A percentile compares a stretch with the other conserved stretches of the same genome.
These are phyloP conservation scores for Penicillium sp. DNA, from an alignment of 2,329 filamentous ascomycete species.

Conservation along the genomic window DNA sequence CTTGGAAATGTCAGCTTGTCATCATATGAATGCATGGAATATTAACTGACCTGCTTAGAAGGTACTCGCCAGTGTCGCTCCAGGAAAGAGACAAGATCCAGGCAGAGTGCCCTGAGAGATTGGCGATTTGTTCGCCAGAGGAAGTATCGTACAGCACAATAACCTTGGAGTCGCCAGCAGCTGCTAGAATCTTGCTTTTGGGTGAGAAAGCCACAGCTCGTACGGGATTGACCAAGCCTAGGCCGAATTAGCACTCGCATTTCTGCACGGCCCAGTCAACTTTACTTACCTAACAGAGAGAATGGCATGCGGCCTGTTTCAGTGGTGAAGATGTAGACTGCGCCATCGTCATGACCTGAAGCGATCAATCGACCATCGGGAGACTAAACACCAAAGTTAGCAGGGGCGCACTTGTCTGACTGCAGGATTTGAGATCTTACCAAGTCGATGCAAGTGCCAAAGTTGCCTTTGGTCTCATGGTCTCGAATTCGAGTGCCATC, in stretches of 20 bases:
- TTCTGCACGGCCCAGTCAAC: neutral
- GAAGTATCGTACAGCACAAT: constrained; percentile 91
- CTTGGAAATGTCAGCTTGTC: constrained; percentile 38
- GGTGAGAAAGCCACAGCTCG: constrained; percentile 86
- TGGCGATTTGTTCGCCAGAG: constrained; percentile 89
- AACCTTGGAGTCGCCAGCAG: constrained; percentile 82
- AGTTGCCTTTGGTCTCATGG: constrained; percentile 91
- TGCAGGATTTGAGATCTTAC: constrained; percentile 40
- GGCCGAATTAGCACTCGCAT: constrained; percentile 18
- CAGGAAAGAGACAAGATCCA: constrained; percentile 93
- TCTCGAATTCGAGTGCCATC: constrained; percentile 66
- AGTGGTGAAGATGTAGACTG: constrained; percentile 93
- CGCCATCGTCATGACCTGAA: constrained; percentile 88
- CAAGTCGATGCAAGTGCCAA: constrained; percentile 84
- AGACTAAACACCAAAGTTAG: constrained; percentile 45
- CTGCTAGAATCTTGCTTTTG: constrained; percentile 77
- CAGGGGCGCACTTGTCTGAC: neutral
- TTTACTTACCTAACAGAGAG: constrained; percentile 69
- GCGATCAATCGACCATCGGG: constrained; percentile 81
- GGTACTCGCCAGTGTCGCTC: constrained; percentile 88
- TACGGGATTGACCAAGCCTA: constrained; percentile 82
- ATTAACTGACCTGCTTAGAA: constrained; percentile 70
- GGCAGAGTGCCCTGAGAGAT: constrained; percentile 72
- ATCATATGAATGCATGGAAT: neutral
- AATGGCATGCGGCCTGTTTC: constrained; percentile 81